Base-by-base conservation (phyloP, 2,329 filamentous ascomycete genomes). In the Ramichloridium luteum region DNA sequence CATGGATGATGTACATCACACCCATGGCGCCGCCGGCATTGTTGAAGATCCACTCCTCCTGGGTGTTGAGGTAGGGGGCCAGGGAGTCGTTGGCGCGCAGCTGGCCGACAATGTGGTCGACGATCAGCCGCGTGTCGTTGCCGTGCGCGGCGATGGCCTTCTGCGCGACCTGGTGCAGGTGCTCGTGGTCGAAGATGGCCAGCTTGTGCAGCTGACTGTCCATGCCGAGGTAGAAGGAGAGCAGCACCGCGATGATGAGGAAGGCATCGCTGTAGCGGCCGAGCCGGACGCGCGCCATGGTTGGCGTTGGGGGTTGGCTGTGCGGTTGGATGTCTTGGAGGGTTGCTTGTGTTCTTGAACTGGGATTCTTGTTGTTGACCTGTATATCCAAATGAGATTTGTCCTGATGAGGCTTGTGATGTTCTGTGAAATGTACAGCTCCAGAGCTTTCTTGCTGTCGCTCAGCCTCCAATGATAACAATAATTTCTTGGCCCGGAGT, bases 21-120 rank as follows among this genome's bases (percentile, higher is more conserved):
- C 84, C 84, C 84, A 92, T 93, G 31, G 83, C 83, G 41, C 84
- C 84, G 31, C 84, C 84, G 31, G 83, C 83, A 51, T 92, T 92
- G 67, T 92, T 93, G 50, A 93, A 88, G 27, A 92, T 68, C 83
- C 83, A 93, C 57, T 88, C 79, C 60, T 88, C 74, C 37, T 78
- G 62, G 34, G 71, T 54, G 60, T 80, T 84, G 51, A 88, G 51
- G 56, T 82, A 47, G 12, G 40, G 51, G 12, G 35, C 32, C 8
- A n/a, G n/a, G 44, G 34, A 47, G 6, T 36, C 36, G 41, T 66
- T 68, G 45, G 62, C 60, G 45, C 65, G 62, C 34, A 92, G 67
- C 59, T 83, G 76, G 38, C 61, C 51, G 31, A 82, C 73, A 44
- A 92, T 85, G 59, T 70, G 75, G 42, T 67, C 53, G 38, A 84